Percentiles rank a stretch among this genome's conserved stretches.
phyloP scores from a whole-genome alignment of 371 early-diverging fungal genomes.

The Mortierella sp. region DNA sequence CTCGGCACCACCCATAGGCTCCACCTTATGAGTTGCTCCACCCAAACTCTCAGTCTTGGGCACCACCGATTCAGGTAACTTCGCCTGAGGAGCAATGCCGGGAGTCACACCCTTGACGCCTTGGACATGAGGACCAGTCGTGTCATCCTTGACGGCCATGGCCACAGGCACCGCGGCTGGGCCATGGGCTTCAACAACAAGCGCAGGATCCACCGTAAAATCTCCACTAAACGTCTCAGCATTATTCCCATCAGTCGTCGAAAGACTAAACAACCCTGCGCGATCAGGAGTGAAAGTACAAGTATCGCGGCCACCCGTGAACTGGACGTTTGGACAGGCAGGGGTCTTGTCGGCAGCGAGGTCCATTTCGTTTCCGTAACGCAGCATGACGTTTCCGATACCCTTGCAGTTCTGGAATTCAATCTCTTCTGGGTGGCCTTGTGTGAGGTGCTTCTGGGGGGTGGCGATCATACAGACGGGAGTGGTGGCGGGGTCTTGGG shows the following conservation, averaged over 20 bases:
- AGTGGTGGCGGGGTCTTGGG: not conserved
- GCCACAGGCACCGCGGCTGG: not conserved
- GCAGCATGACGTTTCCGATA: slow-evolving; percentile 13
- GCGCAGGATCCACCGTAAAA: slow-evolving; percentile 11
- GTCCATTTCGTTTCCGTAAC: slow-evolving; percentile 9
- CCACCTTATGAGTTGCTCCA: not conserved
- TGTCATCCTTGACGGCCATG: not conserved
- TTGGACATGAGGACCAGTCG: not conserved
- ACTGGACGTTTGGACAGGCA: slow-evolving; percentile 21
- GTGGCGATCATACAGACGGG: slow-evolving; percentile 19
- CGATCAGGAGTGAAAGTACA: slow-evolving; percentile 29
- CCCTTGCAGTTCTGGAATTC: slow-evolving; percentile 19
- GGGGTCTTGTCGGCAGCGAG: not conserved
- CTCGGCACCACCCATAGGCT: not conserved
- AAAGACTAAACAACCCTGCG: slow-evolving; percentile 18
- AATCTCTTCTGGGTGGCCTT: slow-evolving; percentile 14
- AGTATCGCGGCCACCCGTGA: not conserved
- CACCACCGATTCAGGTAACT: not conserved
- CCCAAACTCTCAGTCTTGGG: not conserved
- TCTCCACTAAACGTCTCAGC: slow-evolving; percentile 21
- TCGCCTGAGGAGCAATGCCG: not conserved
- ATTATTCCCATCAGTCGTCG: slow-evolving; percentile 10
- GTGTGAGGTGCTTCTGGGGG: not conserved
- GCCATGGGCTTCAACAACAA: not conserved
- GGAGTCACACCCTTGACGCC: not conserved